Percentiles rank a stretch among this genome's conserved stretches.
Evolutionary conservation across 345 rosid species (phyloP).

Genomic region (Pistacia vera): DNA sequence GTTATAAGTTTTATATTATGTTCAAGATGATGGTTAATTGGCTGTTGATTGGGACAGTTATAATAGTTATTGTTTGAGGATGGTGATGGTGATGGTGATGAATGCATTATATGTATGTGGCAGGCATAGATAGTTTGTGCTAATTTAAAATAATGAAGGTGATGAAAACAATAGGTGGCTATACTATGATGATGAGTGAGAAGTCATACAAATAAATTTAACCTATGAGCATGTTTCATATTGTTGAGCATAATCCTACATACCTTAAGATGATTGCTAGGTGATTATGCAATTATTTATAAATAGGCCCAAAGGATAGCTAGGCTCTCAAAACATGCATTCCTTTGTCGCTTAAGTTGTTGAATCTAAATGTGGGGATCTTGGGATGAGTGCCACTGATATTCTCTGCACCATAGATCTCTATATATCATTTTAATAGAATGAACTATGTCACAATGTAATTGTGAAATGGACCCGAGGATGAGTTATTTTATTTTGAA

Average conservation of each 20-base stretch:
- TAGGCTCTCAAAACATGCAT: background rate
- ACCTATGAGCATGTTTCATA: background rate
- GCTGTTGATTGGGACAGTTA: background rate
- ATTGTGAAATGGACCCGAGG: background rate
- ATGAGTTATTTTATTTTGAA: constrained; percentile 1
- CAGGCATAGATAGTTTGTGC: background rate
- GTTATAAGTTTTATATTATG: constrained; percentile 1
- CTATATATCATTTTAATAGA: background rate
- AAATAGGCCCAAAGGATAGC: background rate
- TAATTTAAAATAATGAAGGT: background rate
- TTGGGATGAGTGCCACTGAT: background rate
- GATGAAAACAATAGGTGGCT: background rate
- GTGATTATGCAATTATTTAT: background rate
- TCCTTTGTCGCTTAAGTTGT: background rate
- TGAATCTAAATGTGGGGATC: background rate
- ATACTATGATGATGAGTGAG: background rate
- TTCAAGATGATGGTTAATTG: background rate
- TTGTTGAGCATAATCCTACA: background rate
- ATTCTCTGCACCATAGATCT: background rate
- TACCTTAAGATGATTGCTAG: background rate
- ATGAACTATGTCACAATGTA: background rate
- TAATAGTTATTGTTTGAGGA: background rate
- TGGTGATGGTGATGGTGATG: background rate
- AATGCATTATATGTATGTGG: background rate
- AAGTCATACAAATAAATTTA: background rate